Evolutionary conservation across 2,329 filamentous ascomycete species (phyloP).

Genomic region (Neofusicoccum kwambonambiense): DNA sequence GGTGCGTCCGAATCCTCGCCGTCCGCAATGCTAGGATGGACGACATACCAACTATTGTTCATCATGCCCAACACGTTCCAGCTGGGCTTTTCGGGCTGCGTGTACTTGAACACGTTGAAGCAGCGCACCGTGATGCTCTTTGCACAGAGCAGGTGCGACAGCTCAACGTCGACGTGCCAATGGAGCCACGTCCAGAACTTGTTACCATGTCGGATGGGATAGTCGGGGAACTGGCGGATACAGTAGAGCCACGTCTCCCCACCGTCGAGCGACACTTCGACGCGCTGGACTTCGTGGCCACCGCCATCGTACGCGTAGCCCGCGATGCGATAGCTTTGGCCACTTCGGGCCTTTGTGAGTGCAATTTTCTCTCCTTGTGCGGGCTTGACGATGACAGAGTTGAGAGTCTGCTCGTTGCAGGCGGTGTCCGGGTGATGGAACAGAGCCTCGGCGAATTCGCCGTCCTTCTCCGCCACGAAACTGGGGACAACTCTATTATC

Average conservation of each 20-base stretch:
- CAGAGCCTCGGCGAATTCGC: slow-evolving; percentile 47
- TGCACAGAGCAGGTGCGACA: slow-evolving; percentile 44
- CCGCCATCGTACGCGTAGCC: slow-evolving; percentile 53
- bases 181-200: slow-evolving; percentile 57
- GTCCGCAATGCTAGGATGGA: slow-evolving; percentile 42
- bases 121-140: slow-evolving; percentile 47
- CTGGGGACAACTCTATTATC: slow-evolving; percentile 51
- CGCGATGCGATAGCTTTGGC: slow-evolving; percentile 44
- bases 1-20: slow-evolving; percentile 32
- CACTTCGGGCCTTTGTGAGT: slow-evolving; percentile 38
- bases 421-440: slow-evolving; percentile 51
- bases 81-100: slow-evolving; percentile 45
- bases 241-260: slow-evolving; percentile 52
- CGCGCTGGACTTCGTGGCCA: slow-evolving; percentile 50
- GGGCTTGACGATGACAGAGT: slow-evolving; percentile 49
- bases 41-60: slow-evolving; percentile 54
- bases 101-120: slow-evolving; percentile 53
- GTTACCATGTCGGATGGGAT: slow-evolving; percentile 51
- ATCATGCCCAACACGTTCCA: slow-evolving; percentile 58
- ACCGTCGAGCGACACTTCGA: slow-evolving; percentile 50
- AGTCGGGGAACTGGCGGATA: slow-evolving; percentile 49
- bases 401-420: slow-evolving; percentile 51
- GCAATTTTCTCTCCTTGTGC: slow-evolving; percentile 47
- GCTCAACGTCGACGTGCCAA: slow-evolving; percentile 52
- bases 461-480: slow-evolving; percentile 51